Percentiles rank a stretch among this genome's conserved stretches.
These are phyloP conservation scores for Fragosphaeria purpurea DNA, from an alignment of 2,329 filamentous ascomycete species.

Conservation along the genomic window DNA sequence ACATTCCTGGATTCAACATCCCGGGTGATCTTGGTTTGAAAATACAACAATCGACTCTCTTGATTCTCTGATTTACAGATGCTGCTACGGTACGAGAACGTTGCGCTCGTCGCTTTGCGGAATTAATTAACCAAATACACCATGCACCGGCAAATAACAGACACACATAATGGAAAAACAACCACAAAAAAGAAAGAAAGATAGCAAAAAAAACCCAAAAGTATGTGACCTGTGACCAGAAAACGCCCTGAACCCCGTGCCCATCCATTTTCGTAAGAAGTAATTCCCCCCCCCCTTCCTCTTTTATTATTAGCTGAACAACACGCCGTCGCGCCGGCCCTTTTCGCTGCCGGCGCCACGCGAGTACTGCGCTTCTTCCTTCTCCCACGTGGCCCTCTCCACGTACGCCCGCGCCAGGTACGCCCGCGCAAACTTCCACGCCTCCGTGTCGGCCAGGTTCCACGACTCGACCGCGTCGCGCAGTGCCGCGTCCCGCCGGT, in stretches of 20 bases:
- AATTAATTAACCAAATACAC: not conserved
- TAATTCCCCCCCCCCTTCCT: too few species aligned
- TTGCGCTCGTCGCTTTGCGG: too few species aligned
- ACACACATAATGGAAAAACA: not conserved
- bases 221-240: too few species aligned
- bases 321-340: conserved; percentile 18
- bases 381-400: conserved; percentile 60
- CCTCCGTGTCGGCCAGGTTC: conserved; percentile 65
- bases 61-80: too few species aligned
- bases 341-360: conserved; percentile 49
- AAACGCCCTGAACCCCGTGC: too few species aligned
- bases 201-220: not conserved
- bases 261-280: too few species aligned
- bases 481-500: conserved; percentile 33
- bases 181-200: not conserved
- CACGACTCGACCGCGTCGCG: conserved; percentile 51
- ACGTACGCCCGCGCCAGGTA: conserved; percentile 52
- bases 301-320: not conserved
- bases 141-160: not conserved
- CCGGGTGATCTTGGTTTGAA: too few species aligned
- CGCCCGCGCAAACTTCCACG: conserved; percentile 64
- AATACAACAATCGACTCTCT: too few species aligned
- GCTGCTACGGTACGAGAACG: too few species aligned
- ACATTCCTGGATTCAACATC: conserved; percentile 8
- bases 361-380: conserved; percentile 55